A percentile compares a stretch with the other conserved stretches of the same genome.
phyloP scores from a whole-genome alignment of 345 rosid species.

The Melastoma malabathricum region DNA sequence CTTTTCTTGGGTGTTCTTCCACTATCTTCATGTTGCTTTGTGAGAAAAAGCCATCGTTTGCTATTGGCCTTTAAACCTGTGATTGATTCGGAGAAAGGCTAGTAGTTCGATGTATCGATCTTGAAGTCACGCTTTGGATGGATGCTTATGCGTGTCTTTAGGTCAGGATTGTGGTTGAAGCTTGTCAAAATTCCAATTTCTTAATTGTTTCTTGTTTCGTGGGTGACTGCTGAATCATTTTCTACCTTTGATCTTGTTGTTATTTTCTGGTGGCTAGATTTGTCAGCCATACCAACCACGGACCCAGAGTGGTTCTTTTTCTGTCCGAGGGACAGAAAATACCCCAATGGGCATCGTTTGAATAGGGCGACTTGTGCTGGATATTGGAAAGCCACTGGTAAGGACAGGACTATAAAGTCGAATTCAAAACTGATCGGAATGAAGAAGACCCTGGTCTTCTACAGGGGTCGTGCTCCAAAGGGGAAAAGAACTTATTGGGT shows the following conservation, averaged over 20 bases:
- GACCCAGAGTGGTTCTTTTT: constrained; percentile 95
- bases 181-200: neutral
- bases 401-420: constrained; percentile 60
- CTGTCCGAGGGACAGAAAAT: constrained; percentile 85
- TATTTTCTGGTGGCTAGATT: constrained; percentile 13
- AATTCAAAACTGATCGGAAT: constrained; percentile 48
- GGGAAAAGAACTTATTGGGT: constrained; percentile 75
- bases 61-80: no score
- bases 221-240: neutral
- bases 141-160: no score
- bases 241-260: neutral
- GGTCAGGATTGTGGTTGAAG: no score
- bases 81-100: no score
- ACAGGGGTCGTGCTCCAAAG: constrained; percentile 73
- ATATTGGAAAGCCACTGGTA: constrained; percentile 96
- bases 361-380: constrained; percentile 74
- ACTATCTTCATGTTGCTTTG: no score
- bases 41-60: no score
- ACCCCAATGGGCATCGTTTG: constrained; percentile 65
- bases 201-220: neutral
- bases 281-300: constrained; percentile 39
- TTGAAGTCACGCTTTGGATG: no score
- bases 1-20: no score
- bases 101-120: no score
- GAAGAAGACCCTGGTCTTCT: constrained; percentile 88